Base-by-base conservation (phyloP, 805 yeast species). In the Pichia californica region DNA sequence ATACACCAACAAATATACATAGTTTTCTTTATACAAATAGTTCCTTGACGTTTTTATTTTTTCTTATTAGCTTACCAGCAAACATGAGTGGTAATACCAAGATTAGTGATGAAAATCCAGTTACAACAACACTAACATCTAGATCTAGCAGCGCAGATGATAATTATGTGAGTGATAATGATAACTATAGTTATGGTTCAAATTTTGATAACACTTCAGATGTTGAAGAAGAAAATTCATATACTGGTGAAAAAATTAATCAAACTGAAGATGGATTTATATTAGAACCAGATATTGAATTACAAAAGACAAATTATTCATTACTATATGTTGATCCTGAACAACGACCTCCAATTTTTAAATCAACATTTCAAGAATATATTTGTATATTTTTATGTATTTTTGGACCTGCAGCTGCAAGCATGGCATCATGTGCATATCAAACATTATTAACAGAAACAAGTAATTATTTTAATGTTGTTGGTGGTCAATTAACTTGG, bases 401-500 rank as follows among this genome's bases (percentile, higher is more conserved):
- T 5, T 55, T 71, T 47, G 70, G 73, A 1, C 66, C 72, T 3
- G 70, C 68, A 14, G 64, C 71, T 28, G 59, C 69, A 14, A 52
- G 66, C 9, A 61, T 69, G 44, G 55, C 67, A 11, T 50, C 58
- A 3, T 66, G 70, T 5, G 53, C 64, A 21, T 62, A 60, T 45
- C 69, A 62, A 43, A 53, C 68, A 4, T 61, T 71, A 16, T 52
- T 71, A 21, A 56, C 63, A 10, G 52, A 57, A 14, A 58, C 68
- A 1, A 63, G 68, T 11, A 55, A 57, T 9, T 52, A 61, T 32
- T 71, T 70, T 43, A 43, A 54, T 19, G 57, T 67, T n/a, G 38
- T 50, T 13, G 75, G 73, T 35, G 73, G 74, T 31, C 45, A 56
- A 27, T 49, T 72, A 20, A 65, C 74, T 2, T 72, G 77, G 77